Evolutionary conservation across 139 green algal genomes (phyloP), one percentile per base, ranked within the genome.

Genomic region (Coelastrella sp.): DNA sequence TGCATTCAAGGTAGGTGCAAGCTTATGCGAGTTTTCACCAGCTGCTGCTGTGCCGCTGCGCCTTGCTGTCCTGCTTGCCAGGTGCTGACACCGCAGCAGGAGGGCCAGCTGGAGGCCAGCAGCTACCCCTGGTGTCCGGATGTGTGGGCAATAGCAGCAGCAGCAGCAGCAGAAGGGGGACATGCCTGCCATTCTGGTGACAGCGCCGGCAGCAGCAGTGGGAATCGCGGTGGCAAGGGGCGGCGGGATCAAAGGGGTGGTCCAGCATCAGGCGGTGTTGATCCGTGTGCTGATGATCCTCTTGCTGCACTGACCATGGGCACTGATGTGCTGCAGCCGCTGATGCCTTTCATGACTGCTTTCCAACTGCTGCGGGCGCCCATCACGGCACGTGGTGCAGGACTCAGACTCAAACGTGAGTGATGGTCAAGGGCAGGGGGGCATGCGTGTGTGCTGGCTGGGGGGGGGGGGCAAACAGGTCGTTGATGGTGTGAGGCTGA

Each of bases 121-220:
- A 82, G 76, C 59, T 87, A 87, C 87, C 87, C 87, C 35, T 91
- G 87, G 87, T 91, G 87, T 68, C 78, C 87, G 24, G 87, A 91
- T 19, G 59, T 90, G 12, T 90, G 85, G 85, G 25, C 85, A 76
- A 90, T 90, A 25, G 35, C 85, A 80, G 25, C 57, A 60, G 15
- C 49, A 7, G 85, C 85, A 90, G 58, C 35, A 58, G 17, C 57
- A 75, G 49, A 25, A 35, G 25, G 25, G 7, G 65, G 25, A 22
- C 27, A 57, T 60, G 11, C 8, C 10, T 57, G 22, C 6, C n/a
- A 22, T 27, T 82, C 70, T n/a, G 59, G 25, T 19, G 72, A 89
- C 85, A 82, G 85, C 56, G n/a, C n/a, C 57, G n/a, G 17, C 83
- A 90, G 85, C 85, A 60, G 65, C 66, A 57, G 19, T 35, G 85